phyloP scores from a whole-genome alignment of 75 land plant genomes.

The Pseudotsuga menziesii region DNA sequence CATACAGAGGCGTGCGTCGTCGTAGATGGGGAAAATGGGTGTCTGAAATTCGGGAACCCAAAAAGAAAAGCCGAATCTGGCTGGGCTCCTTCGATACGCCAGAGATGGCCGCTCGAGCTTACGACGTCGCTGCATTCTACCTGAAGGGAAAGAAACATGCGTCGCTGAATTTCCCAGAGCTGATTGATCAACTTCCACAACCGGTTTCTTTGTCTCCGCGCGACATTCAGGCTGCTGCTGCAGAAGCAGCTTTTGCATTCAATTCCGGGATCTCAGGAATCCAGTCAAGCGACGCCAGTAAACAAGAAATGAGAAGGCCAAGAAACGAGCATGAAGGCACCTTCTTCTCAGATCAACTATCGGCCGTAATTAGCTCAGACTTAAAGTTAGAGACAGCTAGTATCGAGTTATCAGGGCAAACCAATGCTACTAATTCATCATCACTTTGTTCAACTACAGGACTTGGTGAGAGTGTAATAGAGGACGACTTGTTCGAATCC shows the following conservation, averaged over 20 bases:
- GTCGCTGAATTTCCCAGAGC: constrained; percentile 26
- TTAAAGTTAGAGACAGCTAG: too few relatives aligned
- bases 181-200: constrained; percentile 3
- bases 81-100: constrained; percentile 35
- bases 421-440: too few relatives aligned
- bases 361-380: too few relatives aligned
- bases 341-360: too few relatives aligned
- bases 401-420: too few relatives aligned
- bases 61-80: constrained; percentile 38
- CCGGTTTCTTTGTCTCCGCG: constrained; percentile 5
- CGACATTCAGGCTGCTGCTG: constrained; percentile 28
- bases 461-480: too few relatives aligned
- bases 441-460: too few relatives aligned
- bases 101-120: constrained; percentile 40
- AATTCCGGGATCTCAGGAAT: too few relatives aligned
- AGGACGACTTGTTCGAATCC: too few relatives aligned
- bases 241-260: constrained; percentile 10
- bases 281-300: too few relatives aligned
- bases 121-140: constrained; percentile 30
- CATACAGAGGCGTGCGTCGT: constrained; percentile 31
- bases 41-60: constrained; percentile 39
- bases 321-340: too few relatives aligned
- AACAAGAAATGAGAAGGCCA: too few relatives aligned
- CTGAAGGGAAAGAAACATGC: constrained; percentile 19
- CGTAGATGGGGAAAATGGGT: constrained; percentile 38